Base-by-base conservation (phyloP, 495 filamentous ascomycete genomes). In the Tirmania nivea region DNA sequence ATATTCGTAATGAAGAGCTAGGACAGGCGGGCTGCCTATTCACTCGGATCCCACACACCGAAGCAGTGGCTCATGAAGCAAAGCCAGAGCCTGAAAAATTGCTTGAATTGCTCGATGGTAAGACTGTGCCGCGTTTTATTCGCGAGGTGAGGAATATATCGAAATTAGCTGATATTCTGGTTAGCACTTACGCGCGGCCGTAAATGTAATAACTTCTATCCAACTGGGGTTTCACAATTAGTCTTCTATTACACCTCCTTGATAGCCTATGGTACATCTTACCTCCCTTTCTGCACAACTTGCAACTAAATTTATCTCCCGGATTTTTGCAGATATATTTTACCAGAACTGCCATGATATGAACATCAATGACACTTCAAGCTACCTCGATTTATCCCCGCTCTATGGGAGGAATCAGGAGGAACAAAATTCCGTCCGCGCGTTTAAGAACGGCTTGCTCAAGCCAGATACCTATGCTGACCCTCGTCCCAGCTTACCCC, bases 211-310 rank as follows among this genome's bases (percentile, higher is more conserved):
- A 71, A 75, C 39, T 3, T 50, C n/a, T 81, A 84, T 66, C 76
- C 78, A 1, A 85, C 81, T 60, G 81, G 81, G 54, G 80, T 92
- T 20, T 93, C 87, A 0, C 87, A 82, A 58, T 72, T 92, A 49
- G 69, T 93, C 9, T 90, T 88, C 69, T 87, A 94, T 56, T 75
- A 87, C 65, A 86, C 85, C 6, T 80, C 80, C 10, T 83, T 93
- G 54, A 89, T 94, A 57, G 92, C 86, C 57, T 86, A 94, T 57
- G 81, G 58, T 60, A 51, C 12, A 34, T 52, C 45, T 57, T 36
- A 55, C 57, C 10, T 48, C 57, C 21, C 39, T 61, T 1, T 61
- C 60, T 36, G 59, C 58, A 34, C 19, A 39, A 25, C 51, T 56
- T 9, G 56, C 57, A 58, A 57, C 57, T 21, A 49, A n/a, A 55